Evolutionary conservation across 2,329 filamentous ascomycete genomes (phyloP).

Genomic region (Colletotrichum filicis): DNA sequence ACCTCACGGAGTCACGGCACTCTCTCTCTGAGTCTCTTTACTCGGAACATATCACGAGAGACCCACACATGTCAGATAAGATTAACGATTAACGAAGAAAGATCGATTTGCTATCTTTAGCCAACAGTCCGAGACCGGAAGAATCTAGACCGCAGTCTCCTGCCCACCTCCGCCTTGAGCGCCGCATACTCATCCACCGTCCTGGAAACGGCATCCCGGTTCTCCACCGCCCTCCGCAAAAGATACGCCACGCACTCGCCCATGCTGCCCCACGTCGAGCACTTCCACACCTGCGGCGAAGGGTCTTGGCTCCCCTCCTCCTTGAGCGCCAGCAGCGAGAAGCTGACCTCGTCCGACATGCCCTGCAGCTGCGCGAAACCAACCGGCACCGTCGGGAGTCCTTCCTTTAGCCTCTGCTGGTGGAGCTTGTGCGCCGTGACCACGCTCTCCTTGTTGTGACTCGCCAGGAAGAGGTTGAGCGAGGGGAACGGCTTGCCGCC

Average conservation of each 20-base stretch:
- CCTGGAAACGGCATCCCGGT: slow-evolving; percentile 46
- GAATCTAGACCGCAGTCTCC: slow-evolving; percentile 41
- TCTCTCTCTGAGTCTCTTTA: not conserved
- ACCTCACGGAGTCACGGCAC: not conserved
- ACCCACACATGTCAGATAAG: not conserved
- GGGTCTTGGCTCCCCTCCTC: not conserved
- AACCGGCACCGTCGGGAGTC: slow-evolving; percentile 51
- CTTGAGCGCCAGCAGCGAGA: slow-evolving; percentile 58
- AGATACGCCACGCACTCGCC: slow-evolving; percentile 43
- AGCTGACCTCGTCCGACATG: slow-evolving; percentile 94
- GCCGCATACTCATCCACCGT: slow-evolving; percentile 44
- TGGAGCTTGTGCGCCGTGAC: slow-evolving; percentile 71
- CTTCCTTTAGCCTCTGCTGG: slow-evolving; percentile 60
- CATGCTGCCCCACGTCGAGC: slow-evolving; percentile 43
- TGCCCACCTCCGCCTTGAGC: slow-evolving; percentile 42
- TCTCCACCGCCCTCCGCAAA: slow-evolving; percentile 41
- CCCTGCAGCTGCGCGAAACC: slow-evolving; percentile 54
- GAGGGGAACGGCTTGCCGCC: slow-evolving; percentile 62
- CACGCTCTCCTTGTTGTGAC: slow-evolving; percentile 71
- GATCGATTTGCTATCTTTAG: not conserved
- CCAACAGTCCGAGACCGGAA: slow-evolving; percentile 11
- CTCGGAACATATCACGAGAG: not conserved
- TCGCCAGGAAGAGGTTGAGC: slow-evolving; percentile 78
- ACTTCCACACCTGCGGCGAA: slow-evolving; percentile 40
- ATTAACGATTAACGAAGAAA: slow-evolving; percentile 12